A percentile compares a stretch with the other conserved stretches of the same genome.
Conservation (phyloP, 352 stramenopile genomes). For the Phytophthora megakarya region DNA sequence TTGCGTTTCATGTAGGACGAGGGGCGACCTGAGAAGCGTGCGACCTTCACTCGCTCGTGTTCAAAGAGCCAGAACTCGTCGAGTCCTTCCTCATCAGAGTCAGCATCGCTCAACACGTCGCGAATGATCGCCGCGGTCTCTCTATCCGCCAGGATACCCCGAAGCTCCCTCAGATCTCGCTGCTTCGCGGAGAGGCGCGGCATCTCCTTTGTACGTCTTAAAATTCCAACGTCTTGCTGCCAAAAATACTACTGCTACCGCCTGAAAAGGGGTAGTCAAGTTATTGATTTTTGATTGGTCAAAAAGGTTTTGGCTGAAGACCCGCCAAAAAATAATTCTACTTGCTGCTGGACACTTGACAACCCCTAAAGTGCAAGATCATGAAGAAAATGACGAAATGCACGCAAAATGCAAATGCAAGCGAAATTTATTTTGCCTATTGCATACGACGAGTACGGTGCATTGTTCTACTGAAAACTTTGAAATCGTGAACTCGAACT, state of each 20-base stretch:
- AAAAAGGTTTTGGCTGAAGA: neutral
- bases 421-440: too few relatives aligned
- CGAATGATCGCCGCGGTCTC: neutral
- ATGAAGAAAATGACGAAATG: too few relatives aligned
- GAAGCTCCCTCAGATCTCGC: neutral
- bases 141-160: neutral
- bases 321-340: neutral
- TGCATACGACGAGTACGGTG: too few relatives aligned
- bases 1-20: neutral
- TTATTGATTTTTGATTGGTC: conserved; percentile 1
- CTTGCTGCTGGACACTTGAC: conserved; percentile 7
- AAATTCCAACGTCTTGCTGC: neutral
- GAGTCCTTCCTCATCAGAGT: conserved; percentile 2
- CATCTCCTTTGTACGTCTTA: too few relatives aligned
- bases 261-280: conserved; percentile 2
- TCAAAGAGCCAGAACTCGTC: too few relatives aligned
- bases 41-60: neutral
- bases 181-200: conserved; percentile 2
- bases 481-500: too few relatives aligned
- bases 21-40: neutral
- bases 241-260: conserved; percentile 5
- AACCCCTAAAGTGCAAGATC: neutral
- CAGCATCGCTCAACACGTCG: conserved; percentile 2
- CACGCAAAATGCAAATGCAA: too few relatives aligned
- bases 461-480: too few relatives aligned